Evolutionary conservation across 257 asterid genomes (phyloP).

Genomic region (Salvia rosmarinus): DNA sequence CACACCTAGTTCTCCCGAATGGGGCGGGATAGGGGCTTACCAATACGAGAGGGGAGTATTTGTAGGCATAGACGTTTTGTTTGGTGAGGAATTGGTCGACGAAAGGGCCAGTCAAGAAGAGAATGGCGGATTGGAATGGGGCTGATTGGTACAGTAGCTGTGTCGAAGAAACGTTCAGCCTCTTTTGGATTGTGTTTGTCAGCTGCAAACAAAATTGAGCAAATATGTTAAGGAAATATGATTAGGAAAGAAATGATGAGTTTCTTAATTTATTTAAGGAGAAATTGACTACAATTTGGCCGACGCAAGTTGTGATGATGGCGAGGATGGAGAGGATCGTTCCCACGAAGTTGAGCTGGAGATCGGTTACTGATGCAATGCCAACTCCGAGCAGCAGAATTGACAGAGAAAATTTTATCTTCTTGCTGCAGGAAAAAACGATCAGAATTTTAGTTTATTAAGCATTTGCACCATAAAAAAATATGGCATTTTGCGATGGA

Average conservation of each 20-base stretch:
- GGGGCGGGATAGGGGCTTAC: constrained; percentile 36
- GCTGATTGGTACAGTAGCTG: constrained; percentile 88
- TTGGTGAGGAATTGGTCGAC: constrained; percentile 75
- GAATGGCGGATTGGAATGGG: constrained; percentile 86
- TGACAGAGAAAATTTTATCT: constrained; percentile 65
- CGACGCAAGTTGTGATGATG: constrained; percentile 84
- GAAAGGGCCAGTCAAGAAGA: constrained; percentile 71
- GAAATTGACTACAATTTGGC: constrained; percentile 69
- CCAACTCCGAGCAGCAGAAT: constrained; percentile 81
- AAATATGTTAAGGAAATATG: background rate
- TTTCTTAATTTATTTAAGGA: background rate
- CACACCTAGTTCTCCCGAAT: too few relatives aligned
- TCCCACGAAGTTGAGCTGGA: constrained; percentile 90
- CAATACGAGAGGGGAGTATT: constrained; percentile 67
- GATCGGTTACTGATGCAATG: constrained; percentile 84
- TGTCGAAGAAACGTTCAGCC: constrained; percentile 79
- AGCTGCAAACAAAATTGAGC: constrained; percentile 49
- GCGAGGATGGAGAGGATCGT: constrained; percentile 79
- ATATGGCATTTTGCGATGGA: too few relatives aligned
- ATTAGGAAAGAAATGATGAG: background rate
- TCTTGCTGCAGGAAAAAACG: constrained; percentile 55
- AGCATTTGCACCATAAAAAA: too few relatives aligned
- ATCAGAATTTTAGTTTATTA: too few relatives aligned
- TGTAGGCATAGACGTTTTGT: constrained; percentile 71
- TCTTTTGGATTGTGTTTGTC: constrained; percentile 89